These are phyloP conservation scores for Blastomyces emzantsi DNA, from an alignment of 2,329 filamentous ascomycete species.

Conservation along the genomic window DNA sequence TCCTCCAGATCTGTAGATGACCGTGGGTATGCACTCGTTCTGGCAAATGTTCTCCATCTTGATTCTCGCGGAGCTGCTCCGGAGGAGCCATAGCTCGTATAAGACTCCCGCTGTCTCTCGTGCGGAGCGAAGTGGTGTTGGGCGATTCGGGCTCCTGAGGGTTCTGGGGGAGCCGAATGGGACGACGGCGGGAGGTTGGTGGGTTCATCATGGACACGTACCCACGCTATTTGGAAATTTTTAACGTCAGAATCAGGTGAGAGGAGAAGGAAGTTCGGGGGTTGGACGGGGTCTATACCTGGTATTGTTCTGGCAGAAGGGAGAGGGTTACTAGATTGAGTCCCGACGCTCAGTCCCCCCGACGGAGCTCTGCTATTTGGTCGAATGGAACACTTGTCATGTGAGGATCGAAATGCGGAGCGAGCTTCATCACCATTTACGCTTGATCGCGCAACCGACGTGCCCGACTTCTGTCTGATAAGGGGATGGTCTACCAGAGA, in stretches of 20 bases:
- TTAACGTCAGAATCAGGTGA: neutral
- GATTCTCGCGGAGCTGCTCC: conserved; percentile 29
- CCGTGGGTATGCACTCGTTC: conserved; percentile 35
- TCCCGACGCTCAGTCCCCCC: neutral
- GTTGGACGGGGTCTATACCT: conserved; percentile 3
- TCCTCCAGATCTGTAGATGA: conserved; percentile 26
- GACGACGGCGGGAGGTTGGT: conserved; percentile 1
- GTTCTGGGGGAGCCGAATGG: conserved; percentile 11
- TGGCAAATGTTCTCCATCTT: conserved; percentile 40
- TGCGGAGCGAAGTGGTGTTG: conserved; percentile 16
- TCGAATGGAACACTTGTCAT: neutral
- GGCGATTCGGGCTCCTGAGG: conserved; percentile 13
- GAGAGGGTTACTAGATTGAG: neutral
- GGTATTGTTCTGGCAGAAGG: conserved; percentile 8
- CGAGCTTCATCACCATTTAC: conserved; percentile 12
- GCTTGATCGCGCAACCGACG: conserved; percentile 13
- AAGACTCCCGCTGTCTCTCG: conserved; percentile 1
- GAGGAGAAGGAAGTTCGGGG: neutral
- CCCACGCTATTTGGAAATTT: conserved; percentile 15
- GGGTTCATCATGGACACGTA: conserved; percentile 11
- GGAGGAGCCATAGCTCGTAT: neutral
- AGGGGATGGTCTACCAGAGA: conserved; percentile 13
- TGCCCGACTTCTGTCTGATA: conserved; percentile 14
- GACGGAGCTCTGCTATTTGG: conserved; percentile 6
- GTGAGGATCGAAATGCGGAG: neutral